These are phyloP conservation scores for Agrostemma githago DNA, from an alignment of 148 eudicot species.

Conservation along the genomic window DNA sequence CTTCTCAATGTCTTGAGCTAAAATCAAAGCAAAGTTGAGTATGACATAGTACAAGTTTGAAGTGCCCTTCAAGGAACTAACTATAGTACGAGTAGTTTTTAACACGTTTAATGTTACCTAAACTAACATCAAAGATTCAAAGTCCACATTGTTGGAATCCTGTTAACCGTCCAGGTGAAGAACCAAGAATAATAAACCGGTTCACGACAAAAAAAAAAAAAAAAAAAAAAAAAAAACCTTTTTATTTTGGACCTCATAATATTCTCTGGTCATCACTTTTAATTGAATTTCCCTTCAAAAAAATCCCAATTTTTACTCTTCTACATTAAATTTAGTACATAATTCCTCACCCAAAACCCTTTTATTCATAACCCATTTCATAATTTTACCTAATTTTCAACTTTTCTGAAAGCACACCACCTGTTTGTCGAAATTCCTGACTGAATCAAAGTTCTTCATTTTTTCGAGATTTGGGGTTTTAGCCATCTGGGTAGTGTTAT, in stretches of 20 bases:
- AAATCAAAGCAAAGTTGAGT: background rate
- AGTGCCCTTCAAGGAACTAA: slow-evolving; percentile 12
- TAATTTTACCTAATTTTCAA: slow-evolving; percentile 16
- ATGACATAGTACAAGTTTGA: background rate
- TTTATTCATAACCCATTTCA: slow-evolving; percentile 23
- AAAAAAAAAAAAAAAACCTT: too few species aligned
- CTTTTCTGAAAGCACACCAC: slow-evolving; percentile 24
- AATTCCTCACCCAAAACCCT: slow-evolving; percentile 14
- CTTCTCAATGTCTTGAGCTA: background rate
- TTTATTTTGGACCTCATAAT: slow-evolving; percentile 50
- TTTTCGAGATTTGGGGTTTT: background rate
- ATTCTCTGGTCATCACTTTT: slow-evolving; percentile 42
- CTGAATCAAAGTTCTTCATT: slow-evolving; percentile 21
- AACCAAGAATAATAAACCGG: background rate
- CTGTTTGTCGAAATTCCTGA: slow-evolving; percentile 25
- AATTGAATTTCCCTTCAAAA: slow-evolving; percentile 8
- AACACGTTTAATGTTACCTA: slow-evolving; percentile 15
- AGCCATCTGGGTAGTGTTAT: slow-evolving; percentile 22
- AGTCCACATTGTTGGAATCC: slow-evolving; percentile 23
- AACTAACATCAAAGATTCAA: background rate
- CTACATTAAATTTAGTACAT: slow-evolving; percentile 13
- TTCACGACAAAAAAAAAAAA: too few species aligned
- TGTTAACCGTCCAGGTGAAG: slow-evolving; percentile 32
- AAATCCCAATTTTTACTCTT: slow-evolving; percentile 4
- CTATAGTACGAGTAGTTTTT: background rate